Base-by-base conservation (phyloP, 495 filamentous ascomycete genomes). In the Amphirosellinia nigrospora region DNA sequence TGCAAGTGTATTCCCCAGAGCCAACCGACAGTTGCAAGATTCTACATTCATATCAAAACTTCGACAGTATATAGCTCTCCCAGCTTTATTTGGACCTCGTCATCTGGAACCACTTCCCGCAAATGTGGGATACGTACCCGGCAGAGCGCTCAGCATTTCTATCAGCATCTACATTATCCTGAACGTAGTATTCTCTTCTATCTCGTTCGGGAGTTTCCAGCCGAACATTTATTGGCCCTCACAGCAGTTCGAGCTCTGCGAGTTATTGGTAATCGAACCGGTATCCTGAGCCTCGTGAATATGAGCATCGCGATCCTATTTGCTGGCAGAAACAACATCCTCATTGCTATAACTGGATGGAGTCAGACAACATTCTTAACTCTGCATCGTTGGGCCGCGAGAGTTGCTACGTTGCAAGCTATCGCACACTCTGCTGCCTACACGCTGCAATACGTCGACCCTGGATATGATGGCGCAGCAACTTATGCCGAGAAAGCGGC, bases 321-420 rank as follows among this genome's bases (percentile, higher is more conserved):
- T 67, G 64, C 79, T 0, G 63, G 72, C 0, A 70, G 85, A 11
- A 86, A 87, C 71, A 85, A 86, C 71, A 28, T 85, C 15, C 79
- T 87, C 1, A 74, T 85, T 6, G 82, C 75, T 74, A 41, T 85
- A 3, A 84, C 83, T 4, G 78, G 84, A 71, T 86, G 84, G 84
- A 75, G 76, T 10, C 79, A 85, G 61, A 74, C 76, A 13, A 87
- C 84, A 0, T 86, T 74, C 62, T 16, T 85, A 8, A 68, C 86
- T 0, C 70, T 85, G 0, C 85, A 87, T 66, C 82, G 82, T n/a
- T 87, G 82, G 82, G 73, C 84, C 4, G 85, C 82, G 13, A 70
- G 77, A 13, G 58, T 87, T 23, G 79, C 72, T 55, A 67, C 76
- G 7, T 1, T 84, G 9, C 77, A 85, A 45, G 79, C 77, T 11